Evolutionary conservation across 768 basidiomycete species (phyloP).

Genomic region (Boletus patriciae): DNA sequence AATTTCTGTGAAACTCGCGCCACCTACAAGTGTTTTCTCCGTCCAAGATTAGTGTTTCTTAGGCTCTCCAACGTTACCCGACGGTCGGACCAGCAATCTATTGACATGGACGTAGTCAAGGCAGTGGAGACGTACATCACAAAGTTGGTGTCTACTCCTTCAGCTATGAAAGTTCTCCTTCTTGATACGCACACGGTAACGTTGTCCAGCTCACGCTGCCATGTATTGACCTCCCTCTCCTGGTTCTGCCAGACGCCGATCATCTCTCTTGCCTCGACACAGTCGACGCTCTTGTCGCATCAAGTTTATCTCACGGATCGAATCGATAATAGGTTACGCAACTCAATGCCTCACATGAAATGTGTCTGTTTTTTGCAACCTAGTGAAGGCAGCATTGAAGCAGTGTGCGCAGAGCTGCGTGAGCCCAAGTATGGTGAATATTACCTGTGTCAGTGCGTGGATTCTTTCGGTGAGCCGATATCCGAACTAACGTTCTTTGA

Average conservation of each 20-base stretch:
- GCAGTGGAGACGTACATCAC: slow-evolving; percentile 92
- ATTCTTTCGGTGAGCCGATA: slow-evolving; percentile 35
- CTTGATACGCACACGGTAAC: slow-evolving; percentile 92
- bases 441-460: slow-evolving; percentile 96
- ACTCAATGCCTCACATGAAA: slow-evolving; percentile 94
- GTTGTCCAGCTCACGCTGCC: not conserved
- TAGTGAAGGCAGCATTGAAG: slow-evolving; percentile 77
- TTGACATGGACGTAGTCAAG: slow-evolving; percentile 87
- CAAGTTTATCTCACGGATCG: slow-evolving; percentile 98
- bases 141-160: slow-evolving; percentile 82
- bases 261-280: slow-evolving; percentile 91
- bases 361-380: slow-evolving; percentile 93
- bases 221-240: not conserved
- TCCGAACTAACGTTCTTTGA: slow-evolving; percentile 16
- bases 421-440: slow-evolving; percentile 97
- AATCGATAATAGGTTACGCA: slow-evolving; percentile 90
- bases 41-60: not conserved
- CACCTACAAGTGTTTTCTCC: not conserved
- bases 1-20: not conserved
- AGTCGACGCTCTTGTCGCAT: slow-evolving; percentile 88
- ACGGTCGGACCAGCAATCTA: not conserved
- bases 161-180: slow-evolving; percentile 93
- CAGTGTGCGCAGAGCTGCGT: slow-evolving; percentile 77
- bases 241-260: slow-evolving; percentile 76
- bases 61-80: not conserved